A percentile compares a stretch with the other conserved stretches of the same genome.
Conservation (phyloP, 768 basidiomycete species). For the Lepiota brunneoincarnata region DNA sequence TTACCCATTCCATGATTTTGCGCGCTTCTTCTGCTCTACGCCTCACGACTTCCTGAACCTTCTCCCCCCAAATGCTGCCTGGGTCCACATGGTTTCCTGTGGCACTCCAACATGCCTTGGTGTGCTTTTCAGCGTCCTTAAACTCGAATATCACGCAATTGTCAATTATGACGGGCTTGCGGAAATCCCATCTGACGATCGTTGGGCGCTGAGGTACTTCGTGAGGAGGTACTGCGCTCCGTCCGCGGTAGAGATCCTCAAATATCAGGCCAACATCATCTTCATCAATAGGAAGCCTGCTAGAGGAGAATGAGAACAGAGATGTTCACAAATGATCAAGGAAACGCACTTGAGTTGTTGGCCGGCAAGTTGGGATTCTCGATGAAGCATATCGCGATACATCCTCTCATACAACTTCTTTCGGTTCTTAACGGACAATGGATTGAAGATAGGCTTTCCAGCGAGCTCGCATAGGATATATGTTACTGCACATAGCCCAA, state of each 20-base stretch:
- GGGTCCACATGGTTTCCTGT: slow-evolving; percentile 32
- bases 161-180: slow-evolving; percentile 58
- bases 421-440: slow-evolving; percentile 82
- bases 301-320: slow-evolving; percentile 23
- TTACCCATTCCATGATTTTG: slow-evolving; percentile 53
- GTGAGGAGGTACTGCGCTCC: slow-evolving; percentile 77
- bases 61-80: slow-evolving; percentile 68
- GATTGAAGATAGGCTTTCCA: slow-evolving; percentile 78
- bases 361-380: slow-evolving; percentile 70
- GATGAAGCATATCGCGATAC: slow-evolving; percentile 68
- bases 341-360: slow-evolving; percentile 53
- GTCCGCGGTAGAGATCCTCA: slow-evolving; percentile 82
- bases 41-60: slow-evolving; percentile 55
- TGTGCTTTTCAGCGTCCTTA: slow-evolving; percentile 70
- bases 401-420: slow-evolving; percentile 82
- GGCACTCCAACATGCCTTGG: slow-evolving; percentile 37
- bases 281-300: slow-evolving; percentile 76
- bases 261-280: slow-evolving; percentile 83
- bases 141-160: slow-evolving; percentile 87
- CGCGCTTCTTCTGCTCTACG: slow-evolving; percentile 59
- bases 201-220: slow-evolving; percentile 69
- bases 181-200: slow-evolving; percentile 79
- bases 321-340: background rate
- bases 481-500: slow-evolving; percentile 87
- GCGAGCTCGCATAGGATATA: slow-evolving; percentile 87